phyloP scores from a whole-genome alignment of 2,329 filamentous ascomycete species.

The Paecilomyces fulvus region DNA sequence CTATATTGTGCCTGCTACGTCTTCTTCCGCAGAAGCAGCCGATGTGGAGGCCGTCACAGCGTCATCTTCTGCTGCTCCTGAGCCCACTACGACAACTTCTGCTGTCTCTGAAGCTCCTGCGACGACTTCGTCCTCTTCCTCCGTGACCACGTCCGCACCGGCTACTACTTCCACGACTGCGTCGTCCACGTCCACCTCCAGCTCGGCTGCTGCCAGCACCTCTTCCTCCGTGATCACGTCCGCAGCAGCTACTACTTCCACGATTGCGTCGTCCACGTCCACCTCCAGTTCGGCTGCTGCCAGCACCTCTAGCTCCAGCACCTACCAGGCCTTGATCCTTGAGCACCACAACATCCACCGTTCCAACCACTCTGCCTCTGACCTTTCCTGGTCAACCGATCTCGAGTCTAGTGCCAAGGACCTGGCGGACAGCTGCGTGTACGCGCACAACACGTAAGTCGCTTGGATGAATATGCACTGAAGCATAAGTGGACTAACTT shows the following conservation, averaged over 20 bases:
- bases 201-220: slow-evolving; percentile 5
- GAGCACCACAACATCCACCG: slow-evolving; percentile 83
- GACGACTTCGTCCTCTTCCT: neutral
- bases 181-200: slow-evolving; percentile 3
- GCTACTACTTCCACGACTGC: slow-evolving; percentile 4
- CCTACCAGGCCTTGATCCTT: slow-evolving; percentile 36
- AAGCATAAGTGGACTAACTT: neutral
- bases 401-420: slow-evolving; percentile 56
- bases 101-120: slow-evolving; percentile 2
- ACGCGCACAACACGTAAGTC: slow-evolving; percentile 69
- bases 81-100: neutral
- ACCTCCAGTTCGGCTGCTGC: slow-evolving; percentile 6
- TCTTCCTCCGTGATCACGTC: slow-evolving; percentile 1
- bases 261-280: slow-evolving; percentile 2
- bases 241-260: slow-evolving; percentile 3
- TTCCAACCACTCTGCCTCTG: slow-evolving; percentile 63
- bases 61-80: neutral
- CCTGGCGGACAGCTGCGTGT: slow-evolving; percentile 60
- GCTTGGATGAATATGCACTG: neutral
- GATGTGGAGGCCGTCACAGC: neutral
- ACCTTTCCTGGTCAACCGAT: slow-evolving; percentile 56
- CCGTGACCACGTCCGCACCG: neutral
- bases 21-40: neutral
- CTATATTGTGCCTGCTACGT: neutral
- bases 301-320: slow-evolving; percentile 1